Base-by-base conservation (phyloP, 179 eudicot species). In the Silene coronaria region DNA sequence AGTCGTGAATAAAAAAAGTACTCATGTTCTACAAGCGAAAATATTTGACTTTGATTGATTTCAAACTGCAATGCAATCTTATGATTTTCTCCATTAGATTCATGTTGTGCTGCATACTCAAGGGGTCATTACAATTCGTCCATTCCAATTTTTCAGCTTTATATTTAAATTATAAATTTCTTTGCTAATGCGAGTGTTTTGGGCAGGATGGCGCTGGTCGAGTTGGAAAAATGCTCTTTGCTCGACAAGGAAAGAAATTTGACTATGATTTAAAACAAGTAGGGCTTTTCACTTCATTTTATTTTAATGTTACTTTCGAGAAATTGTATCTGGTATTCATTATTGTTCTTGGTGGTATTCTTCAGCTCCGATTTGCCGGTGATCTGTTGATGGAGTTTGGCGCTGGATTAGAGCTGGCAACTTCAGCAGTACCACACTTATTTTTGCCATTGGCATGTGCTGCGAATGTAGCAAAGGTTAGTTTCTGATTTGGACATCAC, bases 261-360 rank as follows among this genome's bases (percentile, higher is more conserved):
- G 99, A 96, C 82, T 96, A 91, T 82, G 99, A 96, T 85, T 84
- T 96, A 63, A 96, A 96, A 85, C 97, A 93, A 89, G 99, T 85
- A 80, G 21, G 48, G 14, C 66, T 77, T 70, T 28, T 42, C 71
- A 34, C 8, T 12, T 36, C 17, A 17, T 42, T 16, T 38, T 64
- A 11, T 22, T 28, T 51, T 17, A 30, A 22, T 45, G 55, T 68
- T 63, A 0, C 38, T 28, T 19, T 67, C 27, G 32, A 28, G 65
- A n/a, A 66, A 65, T 51, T 58, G 12, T 19, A 10, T 65, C 34
- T n/a, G 12, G 22, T 55, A 58, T 53, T 78, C 10, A 64, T 34
- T 70, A 2, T 14, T 76, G 32, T 61, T 27, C 71, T 60, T 58
- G 55, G 71, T 26, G 27, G 73, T 78, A 53, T 60, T 46, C 78